phyloP scores from a whole-genome alignment of 2,329 filamentous ascomycete genomes.

The Microdochium nivale region DNA sequence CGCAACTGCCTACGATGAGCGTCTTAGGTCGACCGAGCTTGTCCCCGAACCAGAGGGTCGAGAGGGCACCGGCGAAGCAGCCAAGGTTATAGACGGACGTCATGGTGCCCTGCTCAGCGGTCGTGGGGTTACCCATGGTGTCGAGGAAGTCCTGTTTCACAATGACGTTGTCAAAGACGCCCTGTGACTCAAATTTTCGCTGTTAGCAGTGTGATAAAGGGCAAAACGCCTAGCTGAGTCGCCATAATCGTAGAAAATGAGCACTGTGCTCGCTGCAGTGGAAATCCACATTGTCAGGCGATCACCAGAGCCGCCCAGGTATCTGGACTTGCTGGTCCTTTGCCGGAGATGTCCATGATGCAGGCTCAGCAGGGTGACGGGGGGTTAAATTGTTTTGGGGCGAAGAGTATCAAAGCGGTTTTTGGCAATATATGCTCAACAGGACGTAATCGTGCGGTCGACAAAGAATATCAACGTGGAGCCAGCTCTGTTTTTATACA shows the following conservation, averaged over 20 bases:
- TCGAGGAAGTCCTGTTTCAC: conserved; percentile 15
- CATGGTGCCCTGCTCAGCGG: conserved; percentile 8
- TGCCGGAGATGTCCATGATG: neutral
- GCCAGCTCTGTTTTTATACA: neutral
- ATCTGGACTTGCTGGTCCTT: conserved; percentile 17
- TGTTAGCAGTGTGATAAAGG: too few relatives aligned
- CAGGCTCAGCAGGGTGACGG: too few relatives aligned
- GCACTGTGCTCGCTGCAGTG: conserved; percentile 37
- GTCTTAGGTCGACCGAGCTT: conserved; percentile 10
- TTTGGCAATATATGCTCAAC: too few relatives aligned
- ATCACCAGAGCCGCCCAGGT: conserved; percentile 40
- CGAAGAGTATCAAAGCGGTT: too few relatives aligned
- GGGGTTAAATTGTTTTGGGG: too few relatives aligned
- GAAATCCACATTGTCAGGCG: conserved; percentile 43
- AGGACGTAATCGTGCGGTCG: neutral
- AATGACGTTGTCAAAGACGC: conserved; percentile 20
- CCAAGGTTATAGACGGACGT: conserved; percentile 12
- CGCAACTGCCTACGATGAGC: conserved; percentile 10
- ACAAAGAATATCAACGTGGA: neutral
- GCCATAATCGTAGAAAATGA: conserved; percentile 41
- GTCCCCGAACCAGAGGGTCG: conserved; percentile 11
- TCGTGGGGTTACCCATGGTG: conserved; percentile 8
- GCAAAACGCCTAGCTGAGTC: too few relatives aligned
- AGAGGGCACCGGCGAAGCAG: conserved; percentile 11
- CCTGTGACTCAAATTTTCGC: too few relatives aligned